Base-by-base conservation (phyloP, 2,329 filamentous ascomycete genomes). In the Penicillium olsonii region DNA sequence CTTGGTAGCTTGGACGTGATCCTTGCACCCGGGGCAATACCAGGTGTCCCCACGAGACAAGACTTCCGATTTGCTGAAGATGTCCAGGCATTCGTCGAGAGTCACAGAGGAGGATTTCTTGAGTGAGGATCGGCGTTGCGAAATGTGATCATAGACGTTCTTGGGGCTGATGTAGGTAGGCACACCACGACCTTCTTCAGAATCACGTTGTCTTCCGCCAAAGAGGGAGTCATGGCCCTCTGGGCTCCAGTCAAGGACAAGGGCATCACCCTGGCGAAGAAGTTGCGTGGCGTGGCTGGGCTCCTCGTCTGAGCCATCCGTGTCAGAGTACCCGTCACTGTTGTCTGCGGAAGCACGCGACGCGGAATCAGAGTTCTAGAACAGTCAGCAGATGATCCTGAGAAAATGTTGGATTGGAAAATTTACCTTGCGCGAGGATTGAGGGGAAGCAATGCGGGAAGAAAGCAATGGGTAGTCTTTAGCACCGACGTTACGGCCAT, bases 21-120 rank as follows among this genome's bases (percentile, higher is more conserved):
- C 90, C 69, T 97, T 97, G 79, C 94, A 99, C 24, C 90, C 84
- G 48, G 90, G 92, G 66, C 94, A 99, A 68, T 95, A 97, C 94
- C 94, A 99, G 52, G 90, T 92, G 68, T 99, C 95, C 65, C 95
- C 88, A 68, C 96, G 90, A 0, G 92, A 96, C 4, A 99, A 77
- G 12, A 96, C 85, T 71, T 99, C 94, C 52, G 92, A 88, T 67
- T 92, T 92, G 65, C 94, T 90, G 60, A 96, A 97, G 70, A 97
- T 94, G 51, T 92, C 87, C 46, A 99, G 82, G 66, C 94, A 99
- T 61, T 96, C 91, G 18, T 94, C 87, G 4, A 99, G 79, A 0
- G 85, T 86, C 57, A 96, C 86, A 69, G 87, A 88, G 62, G 79
- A 81, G 92, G 87, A 45, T 78, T 79, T 48, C 81, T 78, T 59